phyloP scores from a whole-genome alignment of 2,329 filamentous ascomycete genomes.

The Ophiobolus disseminans region DNA sequence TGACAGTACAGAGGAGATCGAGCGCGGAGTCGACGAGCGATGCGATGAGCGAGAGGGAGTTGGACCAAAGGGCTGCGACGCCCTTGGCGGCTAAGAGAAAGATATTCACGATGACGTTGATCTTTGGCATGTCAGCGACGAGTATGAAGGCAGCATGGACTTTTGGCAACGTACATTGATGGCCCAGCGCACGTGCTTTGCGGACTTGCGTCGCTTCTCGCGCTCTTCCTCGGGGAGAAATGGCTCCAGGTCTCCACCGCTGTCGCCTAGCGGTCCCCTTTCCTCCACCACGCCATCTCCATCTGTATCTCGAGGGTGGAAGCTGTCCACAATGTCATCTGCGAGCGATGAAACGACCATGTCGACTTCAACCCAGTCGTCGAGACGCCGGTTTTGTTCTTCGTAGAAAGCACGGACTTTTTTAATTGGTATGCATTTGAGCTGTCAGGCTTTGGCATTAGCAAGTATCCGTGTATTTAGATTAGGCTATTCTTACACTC shows the following conservation, averaged over 20 bases:
- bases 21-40: conserved; percentile 68
- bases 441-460: conserved; percentile 24
- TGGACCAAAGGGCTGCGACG: conserved; percentile 62
- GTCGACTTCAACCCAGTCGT: conserved; percentile 67
- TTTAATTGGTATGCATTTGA: conserved; percentile 61
- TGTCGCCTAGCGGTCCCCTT: conserved; percentile 58
- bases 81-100: conserved; percentile 64
- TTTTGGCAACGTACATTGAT: conserved; percentile 54
- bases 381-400: conserved; percentile 60
- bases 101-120: conserved; percentile 68
- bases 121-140: conserved; percentile 36
- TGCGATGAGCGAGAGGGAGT: conserved; percentile 67
- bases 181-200: conserved; percentile 61
- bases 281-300: conserved; percentile 63
- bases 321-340: conserved; percentile 66
- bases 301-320: conserved; percentile 63
- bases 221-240: conserved; percentile 64
- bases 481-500: conserved; percentile 44
- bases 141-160: not conserved
- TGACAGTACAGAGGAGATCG: conserved; percentile 66
- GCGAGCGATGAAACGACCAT: conserved; percentile 63
- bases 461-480: not conserved
- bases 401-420: conserved; percentile 63
- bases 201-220: conserved; percentile 55
- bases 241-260: conserved; percentile 59